Base-by-base conservation (phyloP, 805 yeast genomes). In the Saccharomycopsis malanga region DNA sequence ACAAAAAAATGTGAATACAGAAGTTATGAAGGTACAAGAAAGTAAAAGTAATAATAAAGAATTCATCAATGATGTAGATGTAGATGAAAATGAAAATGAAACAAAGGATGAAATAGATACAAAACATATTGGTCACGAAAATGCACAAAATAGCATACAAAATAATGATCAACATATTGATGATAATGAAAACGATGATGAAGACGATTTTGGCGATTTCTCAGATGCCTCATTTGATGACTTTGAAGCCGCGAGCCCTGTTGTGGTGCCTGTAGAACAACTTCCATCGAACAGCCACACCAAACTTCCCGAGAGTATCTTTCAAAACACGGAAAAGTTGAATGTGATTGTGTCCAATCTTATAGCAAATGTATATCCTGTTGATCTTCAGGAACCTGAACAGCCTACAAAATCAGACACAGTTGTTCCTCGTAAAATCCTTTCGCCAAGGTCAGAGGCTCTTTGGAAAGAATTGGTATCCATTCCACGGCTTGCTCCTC, bases 401-500 rank as follows among this genome's bases (percentile, higher is more conserved):
- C 7, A 27, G 12, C 7, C 7, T 27, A 27, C 10, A 7, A 7
- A 27, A 7, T 9, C 10, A 9, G 30, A 27, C 10, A 27, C 12
- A 27, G 21, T 7, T n/a, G 22, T 12, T 12, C 25, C 42, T 17
- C 22, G 7, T 12, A 37, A 18, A n/a, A 15, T 37, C 7, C n/a
- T 22, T 6, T 24, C 25, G 5, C 15, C 21, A 14, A 24, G 73
- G 20, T 67, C 76, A 1, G 48, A 55, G 9, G 64, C 64, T 30
- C 63, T 77, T 9, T 71, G 74, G 63, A 62, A 63, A 18, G 71
- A 71, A 46, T 61, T 81, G n/a, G 66, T 76, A 2, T 65, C 67
- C 7, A 47, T 68, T 14, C 77, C 79, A 0, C 69, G 71, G 42
- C 61, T 77, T 29, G 71, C 71, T 24, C 83, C 81, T 1, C 72